These are phyloP conservation scores for grape (Vitis vinifera) DNA, from an alignment of 164 flowering plant species.

Conservation along the genomic window DNA sequence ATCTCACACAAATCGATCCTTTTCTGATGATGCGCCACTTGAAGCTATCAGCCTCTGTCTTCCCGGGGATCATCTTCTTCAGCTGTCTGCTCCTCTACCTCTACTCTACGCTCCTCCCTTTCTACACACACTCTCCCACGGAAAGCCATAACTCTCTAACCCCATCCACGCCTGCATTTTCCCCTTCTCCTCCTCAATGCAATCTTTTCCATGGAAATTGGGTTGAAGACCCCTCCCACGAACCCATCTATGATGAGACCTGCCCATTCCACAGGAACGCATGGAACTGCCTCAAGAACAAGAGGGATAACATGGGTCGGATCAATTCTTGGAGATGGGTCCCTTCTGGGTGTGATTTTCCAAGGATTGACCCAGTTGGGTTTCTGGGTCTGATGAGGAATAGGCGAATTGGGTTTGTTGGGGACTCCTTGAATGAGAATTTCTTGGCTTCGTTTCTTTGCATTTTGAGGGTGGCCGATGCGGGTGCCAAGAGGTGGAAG, in stretches of 20 bases:
- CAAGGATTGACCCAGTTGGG: conserved; percentile 50
- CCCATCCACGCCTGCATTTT: conserved; percentile 6
- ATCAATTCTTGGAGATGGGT: conserved; percentile 93
- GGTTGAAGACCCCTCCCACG: conserved; percentile 44
- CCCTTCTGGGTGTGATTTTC: conserved; percentile 54
- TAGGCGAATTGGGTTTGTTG: conserved; percentile 79
- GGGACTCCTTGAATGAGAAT: conserved; percentile 94
- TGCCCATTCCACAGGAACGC: conserved; percentile 92
- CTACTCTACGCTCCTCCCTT: conserved; percentile 50
- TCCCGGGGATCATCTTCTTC: conserved; percentile 45
- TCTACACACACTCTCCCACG: conserved; percentile 15
- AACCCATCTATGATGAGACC: conserved; percentile 57
- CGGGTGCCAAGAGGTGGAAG: conserved; percentile 84
- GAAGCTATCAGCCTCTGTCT: background rate
- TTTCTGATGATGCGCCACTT: too few species aligned
- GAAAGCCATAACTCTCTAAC: conserved; percentile 5
- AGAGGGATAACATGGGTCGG: conserved; percentile 67
- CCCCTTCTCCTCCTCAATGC: conserved; percentile 35
- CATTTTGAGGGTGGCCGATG: conserved; percentile 62
- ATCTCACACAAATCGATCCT: too few species aligned
- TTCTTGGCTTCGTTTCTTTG: conserved; percentile 79
- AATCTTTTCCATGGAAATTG: conserved; percentile 68
- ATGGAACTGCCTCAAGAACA: conserved; percentile 86
- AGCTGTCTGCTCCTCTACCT: conserved; percentile 44
- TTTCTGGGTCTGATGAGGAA: conserved; percentile 69